These are phyloP conservation scores for Cinchona pubescens DNA, from an alignment of 257 asterid genomes.

Conservation along the genomic window DNA sequence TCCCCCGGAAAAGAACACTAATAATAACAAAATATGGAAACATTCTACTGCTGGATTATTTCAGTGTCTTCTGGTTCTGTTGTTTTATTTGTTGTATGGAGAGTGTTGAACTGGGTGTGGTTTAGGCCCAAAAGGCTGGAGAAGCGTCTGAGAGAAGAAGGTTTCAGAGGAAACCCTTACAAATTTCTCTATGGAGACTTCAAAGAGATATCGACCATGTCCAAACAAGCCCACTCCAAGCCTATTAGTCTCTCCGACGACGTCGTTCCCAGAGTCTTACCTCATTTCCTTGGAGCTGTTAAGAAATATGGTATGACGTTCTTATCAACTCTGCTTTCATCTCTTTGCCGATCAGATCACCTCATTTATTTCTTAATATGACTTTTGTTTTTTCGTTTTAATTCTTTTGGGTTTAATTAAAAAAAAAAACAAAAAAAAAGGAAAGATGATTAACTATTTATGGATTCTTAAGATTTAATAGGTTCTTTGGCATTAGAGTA, in stretches of 20 bases:
- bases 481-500: no score
- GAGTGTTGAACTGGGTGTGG: conserved; percentile 21
- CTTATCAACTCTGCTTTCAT: neutral
- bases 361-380: neutral
- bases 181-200: conserved; percentile 17
- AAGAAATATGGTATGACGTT: conserved; percentile 19
- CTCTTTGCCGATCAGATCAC: neutral
- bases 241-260: conserved; percentile 15
- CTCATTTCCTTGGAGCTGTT: neutral
- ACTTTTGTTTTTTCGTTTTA: neutral
- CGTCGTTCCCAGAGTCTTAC: conserved; percentile 12
- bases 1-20: neutral
- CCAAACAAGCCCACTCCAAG: conserved; percentile 8
- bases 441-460: no score
- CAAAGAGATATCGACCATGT: conserved; percentile 11
- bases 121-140: conserved; percentile 21
- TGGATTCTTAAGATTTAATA: no score
- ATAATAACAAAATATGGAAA: neutral
- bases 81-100: neutral
- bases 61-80: neutral
- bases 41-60: neutral
- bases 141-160: conserved; percentile 7
- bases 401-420: neutral
- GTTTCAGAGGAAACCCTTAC: conserved; percentile 19
- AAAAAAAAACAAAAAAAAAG: neutral